A percentile compares a stretch with the other conserved stretches of the same genome.
phyloP scores from a whole-genome alignment of 2,329 filamentous ascomycete species.

The Sordariomycetes sp. region DNA sequence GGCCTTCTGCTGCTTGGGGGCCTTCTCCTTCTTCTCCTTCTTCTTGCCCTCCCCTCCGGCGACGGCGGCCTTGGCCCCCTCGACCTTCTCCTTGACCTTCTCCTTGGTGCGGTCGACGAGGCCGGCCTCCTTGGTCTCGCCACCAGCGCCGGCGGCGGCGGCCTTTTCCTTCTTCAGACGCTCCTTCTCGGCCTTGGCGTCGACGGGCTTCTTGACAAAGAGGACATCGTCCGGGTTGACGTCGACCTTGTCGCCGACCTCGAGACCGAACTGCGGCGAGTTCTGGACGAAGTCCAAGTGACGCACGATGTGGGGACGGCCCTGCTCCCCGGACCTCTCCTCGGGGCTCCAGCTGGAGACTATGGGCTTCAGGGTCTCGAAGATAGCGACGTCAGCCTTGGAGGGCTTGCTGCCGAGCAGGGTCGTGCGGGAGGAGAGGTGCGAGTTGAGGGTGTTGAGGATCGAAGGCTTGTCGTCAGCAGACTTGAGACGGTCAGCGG shows the following conservation, averaged over 20 bases:
- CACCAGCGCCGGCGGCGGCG: conserved; percentile 44
- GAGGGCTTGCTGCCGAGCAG: conserved; percentile 85
- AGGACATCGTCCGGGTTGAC: conserved; percentile 74
- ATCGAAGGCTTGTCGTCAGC: conserved; percentile 59
- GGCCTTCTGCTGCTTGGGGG: conserved; percentile 63
- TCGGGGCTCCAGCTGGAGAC: conserved; percentile 76
- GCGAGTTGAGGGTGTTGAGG: conserved; percentile 72
- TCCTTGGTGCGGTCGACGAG: conserved; percentile 54
- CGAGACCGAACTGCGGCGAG: conserved; percentile 63
- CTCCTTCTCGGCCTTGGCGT: conserved; percentile 94
- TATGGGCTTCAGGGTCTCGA: conserved; percentile 65
- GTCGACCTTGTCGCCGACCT: conserved; percentile 66
- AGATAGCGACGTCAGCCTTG: conserved; percentile 76
- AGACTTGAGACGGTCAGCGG: conserved; percentile 58
- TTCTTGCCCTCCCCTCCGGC: conserved; percentile 30
- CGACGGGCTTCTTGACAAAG: conserved; percentile 80
- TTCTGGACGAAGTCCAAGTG: conserved; percentile 95
- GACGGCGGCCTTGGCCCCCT: conserved; percentile 33
- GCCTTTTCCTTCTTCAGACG: conserved; percentile 93
- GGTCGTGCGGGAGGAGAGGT: conserved; percentile 82
- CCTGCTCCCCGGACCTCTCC: conserved; percentile 81
- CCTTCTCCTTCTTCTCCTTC: conserved; percentile 90
- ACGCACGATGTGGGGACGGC: conserved; percentile 84
- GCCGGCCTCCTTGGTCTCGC: conserved; percentile 36
- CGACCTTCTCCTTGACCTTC: conserved; percentile 45